Percentiles rank a stretch among this genome's conserved stretches.
Evolutionary conservation across 495 filamentous ascomycete species (phyloP).

Genomic region (Hamigera avellanea): DNA sequence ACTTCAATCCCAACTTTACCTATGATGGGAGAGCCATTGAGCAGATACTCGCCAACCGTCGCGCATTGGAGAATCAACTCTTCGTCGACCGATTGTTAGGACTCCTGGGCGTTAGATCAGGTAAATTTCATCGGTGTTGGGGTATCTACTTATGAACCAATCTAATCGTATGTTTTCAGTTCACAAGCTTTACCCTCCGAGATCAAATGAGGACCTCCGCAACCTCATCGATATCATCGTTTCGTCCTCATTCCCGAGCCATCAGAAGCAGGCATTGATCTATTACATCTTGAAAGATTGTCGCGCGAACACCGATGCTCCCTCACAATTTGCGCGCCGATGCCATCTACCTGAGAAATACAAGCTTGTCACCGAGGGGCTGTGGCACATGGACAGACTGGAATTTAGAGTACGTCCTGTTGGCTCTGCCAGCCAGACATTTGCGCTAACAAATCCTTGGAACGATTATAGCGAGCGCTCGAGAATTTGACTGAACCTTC

Average conservation of each 20-base stretch:
- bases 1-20: slow-evolving; percentile 46
- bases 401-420: slow-evolving; percentile 45
- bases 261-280: slow-evolving; percentile 66
- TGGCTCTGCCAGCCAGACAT: too few relatives aligned
- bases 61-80: slow-evolving; percentile 49
- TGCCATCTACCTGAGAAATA: slow-evolving; percentile 57
- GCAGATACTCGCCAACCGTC: slow-evolving; percentile 50
- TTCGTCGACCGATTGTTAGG: slow-evolving; percentile 66
- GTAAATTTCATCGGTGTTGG: slow-evolving; percentile 27
- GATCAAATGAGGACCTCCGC: slow-evolving; percentile 48
- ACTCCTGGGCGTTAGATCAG: slow-evolving; percentile 55
- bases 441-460: not conserved
- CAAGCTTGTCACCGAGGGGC: slow-evolving; percentile 61
- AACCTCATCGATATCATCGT: slow-evolving; percentile 54
- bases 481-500: slow-evolving; percentile 65
- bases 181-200: slow-evolving; percentile 57
- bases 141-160: not conserved
- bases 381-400: slow-evolving; percentile 68
- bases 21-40: slow-evolving; percentile 47
- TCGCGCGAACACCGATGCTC: slow-evolving; percentile 39
- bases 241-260: slow-evolving; percentile 43
- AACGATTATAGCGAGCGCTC: slow-evolving; percentile 46
- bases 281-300: slow-evolving; percentile 74
- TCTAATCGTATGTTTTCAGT: slow-evolving; percentile 18
- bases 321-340: slow-evolving; percentile 38